phyloP scores from a whole-genome alignment of 306 rosid species.

The Potentilla sterilis region DNA sequence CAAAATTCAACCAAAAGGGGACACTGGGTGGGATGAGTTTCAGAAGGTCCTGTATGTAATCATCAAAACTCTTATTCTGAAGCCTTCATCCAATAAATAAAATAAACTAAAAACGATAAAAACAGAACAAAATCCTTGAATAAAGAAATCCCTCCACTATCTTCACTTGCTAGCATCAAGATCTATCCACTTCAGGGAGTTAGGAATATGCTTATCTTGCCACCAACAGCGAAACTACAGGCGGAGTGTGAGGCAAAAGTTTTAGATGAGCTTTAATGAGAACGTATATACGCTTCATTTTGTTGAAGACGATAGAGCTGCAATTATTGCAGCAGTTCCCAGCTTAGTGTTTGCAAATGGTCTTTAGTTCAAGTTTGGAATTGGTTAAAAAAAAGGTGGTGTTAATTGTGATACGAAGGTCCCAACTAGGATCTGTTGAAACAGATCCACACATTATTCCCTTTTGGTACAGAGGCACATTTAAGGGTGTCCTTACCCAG shows the following conservation, averaged over 20 bases:
- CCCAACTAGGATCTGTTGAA: background rate
- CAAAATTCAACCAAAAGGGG: background rate
- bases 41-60: background rate
- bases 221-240: background rate
- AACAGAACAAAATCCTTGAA: background rate
- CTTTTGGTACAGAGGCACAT: background rate
- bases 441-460: background rate
- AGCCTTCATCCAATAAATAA: background rate
- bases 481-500: background rate
- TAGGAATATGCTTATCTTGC: background rate
- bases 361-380: background rate
- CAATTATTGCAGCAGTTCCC: background rate
- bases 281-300: background rate
- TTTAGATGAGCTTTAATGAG: background rate
- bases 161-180: background rate
- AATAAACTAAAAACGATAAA: background rate
- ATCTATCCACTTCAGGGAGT: background rate
- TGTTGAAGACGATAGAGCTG: background rate
- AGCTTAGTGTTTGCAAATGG: background rate
- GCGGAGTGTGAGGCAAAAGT: background rate
- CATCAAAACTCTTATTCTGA: conserved; percentile 3
- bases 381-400: no score
- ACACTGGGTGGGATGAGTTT: background rate
- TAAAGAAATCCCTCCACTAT: background rate
- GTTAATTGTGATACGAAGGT: background rate